Percentiles rank a stretch among this genome's conserved stretches.
Evolutionary conservation across 306 rosid genomes (phyloP).

Genomic region (Ormosia semicastrata): DNA sequence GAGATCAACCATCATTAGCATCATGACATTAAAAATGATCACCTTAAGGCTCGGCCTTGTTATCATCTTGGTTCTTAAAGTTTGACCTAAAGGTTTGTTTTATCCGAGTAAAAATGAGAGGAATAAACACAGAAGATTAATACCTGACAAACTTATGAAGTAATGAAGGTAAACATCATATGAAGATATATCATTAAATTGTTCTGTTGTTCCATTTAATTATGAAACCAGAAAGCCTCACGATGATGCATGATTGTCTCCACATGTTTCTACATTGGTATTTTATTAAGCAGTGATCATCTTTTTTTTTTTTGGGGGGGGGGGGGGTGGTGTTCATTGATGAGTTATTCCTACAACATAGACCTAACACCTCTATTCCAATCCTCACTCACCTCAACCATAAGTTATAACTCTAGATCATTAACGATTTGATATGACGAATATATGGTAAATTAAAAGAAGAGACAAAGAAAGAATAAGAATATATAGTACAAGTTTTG

Average conservation of each 20-base stretch:
- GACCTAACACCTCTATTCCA: conserved; percentile 8
- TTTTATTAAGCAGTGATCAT: not conserved
- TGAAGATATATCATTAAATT: not conserved
- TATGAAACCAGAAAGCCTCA: not conserved
- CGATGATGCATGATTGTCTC: not conserved
- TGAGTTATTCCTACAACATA: conserved; percentile 1
- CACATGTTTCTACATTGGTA: not conserved
- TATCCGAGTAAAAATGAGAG: not conserved
- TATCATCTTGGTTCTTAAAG: not conserved
- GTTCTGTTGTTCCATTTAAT: not conserved
- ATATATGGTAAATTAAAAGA: conserved; percentile 32
- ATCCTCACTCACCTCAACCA: conserved; percentile 13
- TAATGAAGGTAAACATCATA: not conserved
- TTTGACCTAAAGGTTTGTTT: not conserved
- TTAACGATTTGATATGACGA: conserved; percentile 23
- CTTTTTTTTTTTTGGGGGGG: not conserved
- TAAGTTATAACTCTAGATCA: conserved; percentile 13
- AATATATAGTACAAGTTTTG: conserved; percentile 24
- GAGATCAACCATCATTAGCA: not conserved
- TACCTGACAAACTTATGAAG: not conserved
- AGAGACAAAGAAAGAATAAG: conserved; percentile 38
- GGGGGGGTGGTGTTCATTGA: not conserved
- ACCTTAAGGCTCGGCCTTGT: not conserved
- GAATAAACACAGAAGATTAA: not conserved
- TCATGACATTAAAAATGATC: not conserved